These are phyloP conservation scores for Colletotrichum orchidophilum DNA, from an alignment of 2,329 filamentous ascomycete genomes.

Conservation along the genomic window DNA sequence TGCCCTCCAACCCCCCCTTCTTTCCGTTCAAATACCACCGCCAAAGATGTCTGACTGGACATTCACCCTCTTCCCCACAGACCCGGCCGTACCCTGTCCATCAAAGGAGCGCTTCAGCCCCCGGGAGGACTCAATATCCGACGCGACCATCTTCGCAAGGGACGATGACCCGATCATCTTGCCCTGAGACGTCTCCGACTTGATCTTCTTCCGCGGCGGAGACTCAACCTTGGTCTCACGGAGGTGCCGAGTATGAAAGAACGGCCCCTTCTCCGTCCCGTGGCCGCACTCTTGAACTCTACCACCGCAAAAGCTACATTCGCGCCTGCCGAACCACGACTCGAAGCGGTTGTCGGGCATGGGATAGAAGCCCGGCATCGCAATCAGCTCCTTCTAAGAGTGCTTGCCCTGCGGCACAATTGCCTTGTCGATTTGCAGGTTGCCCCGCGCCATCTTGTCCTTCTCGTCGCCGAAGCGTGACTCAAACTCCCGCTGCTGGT, in stretches of 20 bases:
- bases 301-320: slow-evolving; percentile 12
- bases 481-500: slow-evolving; percentile 77
- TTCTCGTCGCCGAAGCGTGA: slow-evolving; percentile 77
- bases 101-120: neutral
- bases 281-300: neutral
- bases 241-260: neutral
- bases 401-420: slow-evolving; percentile 59
- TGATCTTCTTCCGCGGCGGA: neutral
- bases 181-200: neutral
- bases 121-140: neutral
- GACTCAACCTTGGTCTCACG: neutral
- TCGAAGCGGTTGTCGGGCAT: neutral
- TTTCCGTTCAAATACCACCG: neutral
- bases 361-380: neutral
- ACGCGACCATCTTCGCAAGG: neutral
- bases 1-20: neutral
- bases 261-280: neutral
- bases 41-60: neutral
- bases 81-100: neutral
- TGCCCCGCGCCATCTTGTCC: slow-evolving; percentile 60
- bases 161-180: neutral
- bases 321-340: neutral
- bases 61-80: neutral
- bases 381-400: slow-evolving; percentile 12
- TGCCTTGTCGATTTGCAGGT: slow-evolving; percentile 70